Base-by-base conservation (phyloP, 306 rosid species). In the Purshia tridentata region DNA sequence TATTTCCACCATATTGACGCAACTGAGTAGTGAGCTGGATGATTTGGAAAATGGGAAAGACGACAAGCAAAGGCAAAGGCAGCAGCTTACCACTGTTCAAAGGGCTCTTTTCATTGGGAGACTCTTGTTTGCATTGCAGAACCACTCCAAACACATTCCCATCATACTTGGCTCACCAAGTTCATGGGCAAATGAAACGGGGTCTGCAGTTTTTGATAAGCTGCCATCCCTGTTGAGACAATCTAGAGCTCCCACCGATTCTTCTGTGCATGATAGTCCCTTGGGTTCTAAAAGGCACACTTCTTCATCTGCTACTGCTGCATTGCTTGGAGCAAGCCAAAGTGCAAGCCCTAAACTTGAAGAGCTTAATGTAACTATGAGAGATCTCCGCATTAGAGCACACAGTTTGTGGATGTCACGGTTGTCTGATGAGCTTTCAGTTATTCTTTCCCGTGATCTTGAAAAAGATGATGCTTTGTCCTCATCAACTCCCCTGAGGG, bases 81-180 rank as follows among this genome's bases (percentile, higher is more conserved):
- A 14, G 40, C 51, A 29, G 35, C 35, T 29, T 29, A 29, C 81
- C 74, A 82, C 82, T 47, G 83, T 94, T 79, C 91, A 94, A 76
- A 83, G 90, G 72, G 87, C 97, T 57, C 95, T 94, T 81, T 94
- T 94, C 87, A 86, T 88, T 71, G 99, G 99, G 70, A 87, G 98
- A 63, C 83, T 91, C 61, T 75, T 94, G 90, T 94, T 89, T 87
- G 95, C 99, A 62, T 88, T 94, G 77, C 96, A 83, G 73, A 85
- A 79, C 80, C 96, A 94, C 87, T 91, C 94, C 61, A 90, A 78
- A 74, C 96, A 94, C 78, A 87, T 94, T 67, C 92, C 95, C 39
- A 81, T 91, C 76, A 73, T 94, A 78, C 93, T 94, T 76, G 98
- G 92, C 76, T 85, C 99, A 39, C 95, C 97, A 51, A 85, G 92